Evolutionary conservation across 139 green algal genomes (phyloP), one percentile per base, ranked within the genome.

Genomic region (Diplosphaera chodatii): DNA sequence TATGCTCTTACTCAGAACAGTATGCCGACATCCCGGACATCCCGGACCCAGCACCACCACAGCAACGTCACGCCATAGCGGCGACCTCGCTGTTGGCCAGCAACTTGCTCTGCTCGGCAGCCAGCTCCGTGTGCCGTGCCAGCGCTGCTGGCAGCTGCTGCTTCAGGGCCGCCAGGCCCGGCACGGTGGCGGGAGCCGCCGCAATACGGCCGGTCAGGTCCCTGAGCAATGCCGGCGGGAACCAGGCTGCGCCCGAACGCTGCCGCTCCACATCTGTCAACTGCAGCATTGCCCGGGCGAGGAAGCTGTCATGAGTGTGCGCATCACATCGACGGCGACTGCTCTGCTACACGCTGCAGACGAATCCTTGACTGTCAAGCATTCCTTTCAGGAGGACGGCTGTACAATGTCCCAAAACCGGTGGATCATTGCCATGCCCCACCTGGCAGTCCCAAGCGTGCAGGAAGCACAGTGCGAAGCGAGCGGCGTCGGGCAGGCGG

Each of bases 401-500:
- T n/a, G n/a, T n/a, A n/a, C n/a, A n/a, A n/a, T n/a, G n/a, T n/a
- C n/a, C n/a, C n/a, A n/a, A n/a, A n/a, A n/a, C n/a, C n/a, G n/a
- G n/a, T n/a, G n/a, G n/a, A n/a, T n/a, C n/a, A n/a, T n/a, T n/a
- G n/a, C n/a, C n/a, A n/a, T n/a, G n/a, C n/a, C n/a, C n/a, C n/a
- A 67, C 68, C 68, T 73, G 6, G 22, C 22, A 56, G 10, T 59
- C 40, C 68, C 68, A 73, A 55, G 25, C 55, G 30, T 67, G 4
- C 23, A 85, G 62, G 68, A 72, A 40, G 63, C 20, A 15, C 15
- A 40, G 64, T 18, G 77, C 77, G 73, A 87, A 55, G 31, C 67
- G 29, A 16, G 70, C 71, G 2, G 80, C 82, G 22, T 86, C 77
- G 2, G 69, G 65, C 40, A 84, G 70, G 48, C 74, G 48, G 33